phyloP scores from a whole-genome alignment of 2,329 filamentous ascomycete genomes.

The Colletotrichum karsti region DNA sequence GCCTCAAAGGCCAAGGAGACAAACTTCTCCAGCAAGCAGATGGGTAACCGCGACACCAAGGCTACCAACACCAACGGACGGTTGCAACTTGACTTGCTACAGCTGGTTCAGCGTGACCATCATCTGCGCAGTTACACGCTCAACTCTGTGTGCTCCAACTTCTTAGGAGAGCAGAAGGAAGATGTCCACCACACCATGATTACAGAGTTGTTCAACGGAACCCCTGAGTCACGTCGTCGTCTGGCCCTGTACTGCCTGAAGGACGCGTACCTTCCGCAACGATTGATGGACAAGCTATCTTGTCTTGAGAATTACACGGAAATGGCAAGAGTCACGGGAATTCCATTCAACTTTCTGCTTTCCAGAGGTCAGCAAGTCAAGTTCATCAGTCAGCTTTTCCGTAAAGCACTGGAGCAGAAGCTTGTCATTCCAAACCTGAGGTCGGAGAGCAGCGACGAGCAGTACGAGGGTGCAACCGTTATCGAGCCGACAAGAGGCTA shows the following conservation, averaged over 20 bases:
- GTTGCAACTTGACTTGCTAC: constrained; percentile 92
- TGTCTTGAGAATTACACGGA: constrained; percentile 99
- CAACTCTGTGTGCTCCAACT: constrained; percentile 95
- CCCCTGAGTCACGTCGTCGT: constrained; percentile 88
- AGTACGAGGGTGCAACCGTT: constrained; percentile 97
- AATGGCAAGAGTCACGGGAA: constrained; percentile 99
- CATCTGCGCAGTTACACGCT: constrained; percentile 96
- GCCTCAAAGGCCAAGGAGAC: constrained; percentile 78
- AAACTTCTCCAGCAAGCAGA: constrained; percentile 97
- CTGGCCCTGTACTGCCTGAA: constrained; percentile 96
- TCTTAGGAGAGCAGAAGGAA: constrained; percentile 96
- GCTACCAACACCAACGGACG: constrained; percentile 94
- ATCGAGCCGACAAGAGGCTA: constrained; percentile 95
- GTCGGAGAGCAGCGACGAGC: constrained; percentile 77
- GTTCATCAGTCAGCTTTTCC: constrained; percentile 96
- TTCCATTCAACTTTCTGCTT: constrained; percentile 94
- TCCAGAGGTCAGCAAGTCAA: constrained; percentile 96
- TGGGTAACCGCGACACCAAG: constrained; percentile 96
- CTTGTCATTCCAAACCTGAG: constrained; percentile 91
- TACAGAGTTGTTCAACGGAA: constrained; percentile 96
- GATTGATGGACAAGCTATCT: constrained; percentile 96
- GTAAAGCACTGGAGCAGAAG: constrained; percentile 92
- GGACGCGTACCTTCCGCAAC: constrained; percentile 93
- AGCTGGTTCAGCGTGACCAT: constrained; percentile 92
- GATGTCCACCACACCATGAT: constrained; percentile 99